phyloP scores from a whole-genome alignment of 805 yeast genomes.

The Gaillardinia entomophila region DNA sequence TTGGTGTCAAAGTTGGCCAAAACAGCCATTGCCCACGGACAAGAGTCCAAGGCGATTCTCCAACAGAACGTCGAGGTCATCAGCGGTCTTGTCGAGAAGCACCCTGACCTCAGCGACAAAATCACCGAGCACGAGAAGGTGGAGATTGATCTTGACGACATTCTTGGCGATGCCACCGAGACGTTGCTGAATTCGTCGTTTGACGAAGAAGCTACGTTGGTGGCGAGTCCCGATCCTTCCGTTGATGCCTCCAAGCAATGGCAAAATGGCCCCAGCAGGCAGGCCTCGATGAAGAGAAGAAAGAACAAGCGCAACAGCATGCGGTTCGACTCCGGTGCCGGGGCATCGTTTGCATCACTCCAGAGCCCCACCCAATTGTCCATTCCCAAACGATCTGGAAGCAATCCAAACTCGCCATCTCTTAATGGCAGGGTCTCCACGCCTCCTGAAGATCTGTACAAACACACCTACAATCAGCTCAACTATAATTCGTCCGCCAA shows the following conservation, averaged over 20 bases:
- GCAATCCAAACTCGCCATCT: neutral
- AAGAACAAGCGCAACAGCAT: conserved; percentile 30
- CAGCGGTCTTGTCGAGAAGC: conserved; percentile 27
- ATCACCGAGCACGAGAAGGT: conserved; percentile 20
- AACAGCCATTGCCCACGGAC: conserved; percentile 44
- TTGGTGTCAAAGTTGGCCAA: conserved; percentile 39
- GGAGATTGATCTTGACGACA: conserved; percentile 27
- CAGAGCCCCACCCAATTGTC: conserved; percentile 13
- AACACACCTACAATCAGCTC: neutral
- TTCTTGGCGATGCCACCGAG: conserved; percentile 28
- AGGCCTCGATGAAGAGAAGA: conserved; percentile 17
- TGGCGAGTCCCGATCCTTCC: conserved; percentile 10
- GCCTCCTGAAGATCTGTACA: conserved; percentile 12
- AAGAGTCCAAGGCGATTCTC: conserved; percentile 39
- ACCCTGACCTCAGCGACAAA: conserved; percentile 29
- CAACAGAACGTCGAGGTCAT: conserved; percentile 44
- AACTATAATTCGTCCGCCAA: neutral
- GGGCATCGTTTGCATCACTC: conserved; percentile 11
- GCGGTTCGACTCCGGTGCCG: conserved; percentile 20
- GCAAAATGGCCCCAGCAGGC: conserved; percentile 2
- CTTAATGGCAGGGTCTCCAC: conserved; percentile 18
- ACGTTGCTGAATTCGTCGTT: conserved; percentile 23
- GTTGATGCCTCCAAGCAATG: conserved; percentile 2
- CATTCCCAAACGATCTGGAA: conserved; percentile 11
- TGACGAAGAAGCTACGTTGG: conserved; percentile 28